Percentiles rank a stretch among this genome's conserved stretches.
Evolutionary conservation across 768 basidiomycete genomes (phyloP).

Genomic region (Termitomyces sp.): DNA sequence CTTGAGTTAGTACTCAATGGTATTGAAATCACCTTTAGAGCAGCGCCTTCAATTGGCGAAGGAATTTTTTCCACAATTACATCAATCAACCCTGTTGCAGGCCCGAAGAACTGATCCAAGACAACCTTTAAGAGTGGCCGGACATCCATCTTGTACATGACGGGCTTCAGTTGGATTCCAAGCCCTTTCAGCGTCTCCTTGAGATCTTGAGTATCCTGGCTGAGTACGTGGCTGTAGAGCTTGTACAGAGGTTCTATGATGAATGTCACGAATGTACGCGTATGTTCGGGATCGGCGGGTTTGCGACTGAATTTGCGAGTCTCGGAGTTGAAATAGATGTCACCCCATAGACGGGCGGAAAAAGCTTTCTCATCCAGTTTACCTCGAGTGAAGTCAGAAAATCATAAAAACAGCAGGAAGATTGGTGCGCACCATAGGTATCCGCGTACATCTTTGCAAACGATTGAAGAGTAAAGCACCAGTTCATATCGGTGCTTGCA

Average conservation of each 20-base stretch:
- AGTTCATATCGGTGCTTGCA: slow-evolving; percentile 94
- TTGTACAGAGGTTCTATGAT: slow-evolving; percentile 96
- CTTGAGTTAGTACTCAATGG: neutral
- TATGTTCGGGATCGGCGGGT: slow-evolving; percentile 69
- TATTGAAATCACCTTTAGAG: slow-evolving; percentile 47
- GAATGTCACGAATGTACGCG: slow-evolving; percentile 91
- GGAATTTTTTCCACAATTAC: slow-evolving; percentile 90
- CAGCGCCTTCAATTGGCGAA: slow-evolving; percentile 58
- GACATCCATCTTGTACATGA: slow-evolving; percentile 99
- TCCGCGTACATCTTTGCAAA: slow-evolving; percentile 97
- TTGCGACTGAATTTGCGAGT: slow-evolving; percentile 89
- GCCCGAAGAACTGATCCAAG: slow-evolving; percentile 93
- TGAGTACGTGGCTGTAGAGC: slow-evolving; percentile 90
- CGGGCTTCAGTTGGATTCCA: slow-evolving; percentile 81
- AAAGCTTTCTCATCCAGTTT: slow-evolving; percentile 80
- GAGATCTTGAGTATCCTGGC: slow-evolving; percentile 87
- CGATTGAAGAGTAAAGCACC: slow-evolving; percentile 92
- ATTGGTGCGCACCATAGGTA: slow-evolving; percentile 61
- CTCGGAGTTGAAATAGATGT: slow-evolving; percentile 88
- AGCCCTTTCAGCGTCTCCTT: slow-evolving; percentile 72
- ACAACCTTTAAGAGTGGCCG: slow-evolving; percentile 91
- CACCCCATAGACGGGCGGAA: slow-evolving; percentile 93
- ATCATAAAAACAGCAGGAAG: neutral
- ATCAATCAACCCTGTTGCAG: slow-evolving; percentile 84
- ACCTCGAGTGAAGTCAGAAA: slow-evolving; percentile 31